Evolutionary conservation across 345 rosid species (phyloP), one percentile per base, ranked within the genome.

Genomic region (Linum usitatissimum): DNA sequence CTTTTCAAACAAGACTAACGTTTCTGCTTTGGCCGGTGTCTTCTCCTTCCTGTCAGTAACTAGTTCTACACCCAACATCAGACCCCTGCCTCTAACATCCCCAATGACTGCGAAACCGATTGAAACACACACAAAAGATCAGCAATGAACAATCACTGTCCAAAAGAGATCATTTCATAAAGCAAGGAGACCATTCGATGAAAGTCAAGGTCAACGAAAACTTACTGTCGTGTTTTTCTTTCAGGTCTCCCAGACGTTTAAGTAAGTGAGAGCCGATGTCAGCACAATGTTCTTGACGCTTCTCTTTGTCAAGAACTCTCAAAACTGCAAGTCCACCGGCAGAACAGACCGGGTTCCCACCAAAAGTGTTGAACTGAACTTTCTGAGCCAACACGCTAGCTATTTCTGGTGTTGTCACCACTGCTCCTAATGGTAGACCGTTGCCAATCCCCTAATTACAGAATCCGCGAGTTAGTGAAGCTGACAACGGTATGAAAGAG

Each of bases 321-420:
- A 93, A 81, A 57, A 93, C 97, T 6, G 97, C 95, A 73, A 73
- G 96, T 69, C 97, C 99, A 71, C 90, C 92, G 57, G 87, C 97
- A 78, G 96, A 90, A 70, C 99, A 93, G 19, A 93, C 95, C 3
- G 97, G 99, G 73, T 90, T 90, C 18, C 99, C 97, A n/a, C 99
- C 97, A 68, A 81, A 93, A 48, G 96, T 90, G 74, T 93, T 86
- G 64, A 90, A 93, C 73, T 80, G 92, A 69, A 93, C 82, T 71
- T 93, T 90, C 63, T 81, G 81, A 57, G 89, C 78, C 91, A 93
- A 71, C n/a, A 82, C 92, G 64, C 68, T 88, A 0, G 99, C 99
- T 59, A 93, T 93, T 74, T 86, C 96, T n/a, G 91, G 91, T 30
- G 99, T 93, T 42, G 96, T 93, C 62, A 90, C 96, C 45, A 90